phyloP scores from a whole-genome alignment of 208 protist species.

The Wallacemonas rigidus region DNA sequence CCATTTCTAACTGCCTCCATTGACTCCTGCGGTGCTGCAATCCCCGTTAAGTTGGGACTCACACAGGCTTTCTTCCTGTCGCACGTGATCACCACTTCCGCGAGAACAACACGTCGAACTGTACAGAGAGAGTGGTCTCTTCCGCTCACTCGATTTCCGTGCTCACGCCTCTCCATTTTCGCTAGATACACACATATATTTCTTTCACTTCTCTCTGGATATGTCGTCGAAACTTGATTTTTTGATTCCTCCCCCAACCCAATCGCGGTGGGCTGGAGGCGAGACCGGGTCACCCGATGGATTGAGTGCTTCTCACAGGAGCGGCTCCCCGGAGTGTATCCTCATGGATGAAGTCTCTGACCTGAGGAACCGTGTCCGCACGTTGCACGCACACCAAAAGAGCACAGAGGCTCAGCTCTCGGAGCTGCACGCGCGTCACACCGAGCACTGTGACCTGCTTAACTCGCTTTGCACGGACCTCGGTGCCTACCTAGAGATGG shows the following conservation, averaged over 20 bases:
- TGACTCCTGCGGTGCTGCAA: no score
- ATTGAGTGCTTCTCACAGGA: neutral
- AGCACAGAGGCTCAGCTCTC: neutral
- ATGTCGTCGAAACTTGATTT: constrained; percentile 5
- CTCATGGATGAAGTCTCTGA: neutral
- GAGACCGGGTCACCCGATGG: neutral
- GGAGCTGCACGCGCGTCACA: neutral
- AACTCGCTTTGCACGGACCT: constrained; percentile 9
- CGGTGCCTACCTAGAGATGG: constrained; percentile 7
- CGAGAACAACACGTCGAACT: neutral
- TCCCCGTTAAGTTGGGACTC: neutral
- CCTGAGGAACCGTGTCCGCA: neutral
- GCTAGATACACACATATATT: no score
- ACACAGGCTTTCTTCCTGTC: neutral
- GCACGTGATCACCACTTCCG: neutral
- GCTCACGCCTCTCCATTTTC: no score
- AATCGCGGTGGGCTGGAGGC: neutral
- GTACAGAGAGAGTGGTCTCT: no score
- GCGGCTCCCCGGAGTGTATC: neutral
- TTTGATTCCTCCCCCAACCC: neutral
- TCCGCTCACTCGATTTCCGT: no score
- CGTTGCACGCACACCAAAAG: neutral
- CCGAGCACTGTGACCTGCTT: constrained; percentile 6
- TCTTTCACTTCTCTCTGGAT: no score
- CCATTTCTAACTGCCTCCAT: no score